Conservation (phyloP, 108 stramenopile genomes). For the Asterionellopsis glacialis region DNA sequence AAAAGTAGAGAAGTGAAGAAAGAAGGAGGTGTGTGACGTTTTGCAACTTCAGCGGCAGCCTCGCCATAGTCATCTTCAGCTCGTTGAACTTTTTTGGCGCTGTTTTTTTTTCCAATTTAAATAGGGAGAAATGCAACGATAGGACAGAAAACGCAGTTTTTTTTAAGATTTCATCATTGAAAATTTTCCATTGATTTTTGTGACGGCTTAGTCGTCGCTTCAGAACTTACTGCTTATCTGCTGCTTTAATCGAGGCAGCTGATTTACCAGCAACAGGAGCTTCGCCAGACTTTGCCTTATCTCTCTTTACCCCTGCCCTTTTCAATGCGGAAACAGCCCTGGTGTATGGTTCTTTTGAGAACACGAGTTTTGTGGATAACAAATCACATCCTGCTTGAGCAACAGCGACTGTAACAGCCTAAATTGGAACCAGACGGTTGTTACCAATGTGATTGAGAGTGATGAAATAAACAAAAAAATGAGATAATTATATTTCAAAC, state of each 20-base stretch:
- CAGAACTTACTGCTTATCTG: conserved; percentile 13
- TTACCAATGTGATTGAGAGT: too few relatives aligned
- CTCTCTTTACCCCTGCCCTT: conserved; percentile 37
- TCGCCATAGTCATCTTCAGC: conserved; percentile 52
- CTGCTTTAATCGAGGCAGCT: conserved; percentile 3
- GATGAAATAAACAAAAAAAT: too few relatives aligned
- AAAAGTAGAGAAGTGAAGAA: conserved; percentile 54
- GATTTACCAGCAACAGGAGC: not conserved
- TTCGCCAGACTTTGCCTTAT: conserved; percentile 23
- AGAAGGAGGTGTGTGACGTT: conserved; percentile 40
- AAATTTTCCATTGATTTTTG: too few relatives aligned
- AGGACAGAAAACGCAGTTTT: too few relatives aligned
- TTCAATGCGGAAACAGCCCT: conserved; percentile 42
- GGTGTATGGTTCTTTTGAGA: conserved; percentile 50
- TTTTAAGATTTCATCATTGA: too few relatives aligned
- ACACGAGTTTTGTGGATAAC: conserved; percentile 44
- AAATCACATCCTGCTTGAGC: conserved; percentile 58
- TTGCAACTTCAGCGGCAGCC: conserved; percentile 46
- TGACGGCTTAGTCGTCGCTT: conserved; percentile 2
- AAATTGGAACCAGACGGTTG: too few relatives aligned
- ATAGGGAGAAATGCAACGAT: conserved; percentile 15
- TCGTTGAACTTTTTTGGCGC: conserved; percentile 33
- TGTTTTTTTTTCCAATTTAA: conserved; percentile 33
- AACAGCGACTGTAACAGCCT: conserved; percentile 41
- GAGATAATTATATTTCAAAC: too few relatives aligned